Conservation (phyloP, 1,284 basidiomycete species). For the Agroathelia rolfsii region DNA sequence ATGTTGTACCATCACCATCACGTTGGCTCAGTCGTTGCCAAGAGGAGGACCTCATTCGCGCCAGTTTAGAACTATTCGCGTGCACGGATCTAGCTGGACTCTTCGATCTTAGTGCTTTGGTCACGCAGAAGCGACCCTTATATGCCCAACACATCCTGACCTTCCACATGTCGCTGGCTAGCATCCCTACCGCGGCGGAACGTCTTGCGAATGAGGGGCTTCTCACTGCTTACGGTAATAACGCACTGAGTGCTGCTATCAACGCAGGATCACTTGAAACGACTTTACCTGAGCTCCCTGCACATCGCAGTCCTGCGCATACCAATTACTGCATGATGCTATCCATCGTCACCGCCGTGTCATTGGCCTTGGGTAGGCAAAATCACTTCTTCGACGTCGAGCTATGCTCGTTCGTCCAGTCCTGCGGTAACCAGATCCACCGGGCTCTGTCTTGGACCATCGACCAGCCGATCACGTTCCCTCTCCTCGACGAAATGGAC, state of each 20-base stretch:
- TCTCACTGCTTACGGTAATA: constrained; percentile 76
- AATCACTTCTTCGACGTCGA: constrained; percentile 76
- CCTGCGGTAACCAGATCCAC: constrained; percentile 76
- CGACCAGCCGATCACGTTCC: constrained; percentile 60
- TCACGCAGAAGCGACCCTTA: constrained; percentile 51
- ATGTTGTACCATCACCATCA: constrained; percentile 54
- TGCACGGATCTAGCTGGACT: constrained; percentile 62
- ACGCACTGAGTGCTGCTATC: constrained; percentile 66
- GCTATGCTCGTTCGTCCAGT: constrained; percentile 75
- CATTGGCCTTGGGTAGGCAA: constrained; percentile 53
- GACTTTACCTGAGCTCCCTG: constrained; percentile 55
- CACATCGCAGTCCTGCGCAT: constrained; percentile 71
- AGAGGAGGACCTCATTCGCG: constrained; percentile 71
- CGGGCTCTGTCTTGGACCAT: constrained; percentile 73
- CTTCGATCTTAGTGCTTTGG: constrained; percentile 50
- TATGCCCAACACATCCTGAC: constrained; percentile 70
- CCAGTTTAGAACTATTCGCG: constrained; percentile 68
- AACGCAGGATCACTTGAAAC: constrained; percentile 69
- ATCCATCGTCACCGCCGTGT: constrained; percentile 67
- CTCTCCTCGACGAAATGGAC: constrained; percentile 74
- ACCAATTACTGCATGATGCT: constrained; percentile 81
- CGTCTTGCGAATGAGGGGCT: constrained; percentile 78
- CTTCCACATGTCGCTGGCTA: constrained; percentile 83
- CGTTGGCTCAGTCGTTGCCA: constrained; percentile 77
- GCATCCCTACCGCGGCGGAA: constrained; percentile 70